These are phyloP conservation scores for Sonneratia alba DNA, from an alignment of 345 rosid genomes.

Conservation along the genomic window DNA sequence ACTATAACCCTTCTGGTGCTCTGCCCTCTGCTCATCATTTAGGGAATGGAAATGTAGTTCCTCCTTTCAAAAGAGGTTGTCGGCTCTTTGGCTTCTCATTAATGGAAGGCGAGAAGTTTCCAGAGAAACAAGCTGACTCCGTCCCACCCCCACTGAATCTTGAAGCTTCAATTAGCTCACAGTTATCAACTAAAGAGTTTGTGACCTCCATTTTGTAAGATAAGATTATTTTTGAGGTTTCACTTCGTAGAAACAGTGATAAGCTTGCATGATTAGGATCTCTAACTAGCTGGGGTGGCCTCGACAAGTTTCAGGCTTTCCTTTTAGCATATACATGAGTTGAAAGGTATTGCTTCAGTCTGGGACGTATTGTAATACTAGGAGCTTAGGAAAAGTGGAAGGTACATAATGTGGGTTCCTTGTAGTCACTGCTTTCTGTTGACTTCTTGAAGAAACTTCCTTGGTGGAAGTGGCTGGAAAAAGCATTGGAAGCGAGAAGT, in stretches of 20 bases:
- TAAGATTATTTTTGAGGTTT: constrained; percentile 5
- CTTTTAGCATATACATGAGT: neutral
- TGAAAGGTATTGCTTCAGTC: neutral
- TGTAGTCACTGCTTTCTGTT: neutral
- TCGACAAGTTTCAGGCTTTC: neutral
- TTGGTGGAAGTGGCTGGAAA: neutral
- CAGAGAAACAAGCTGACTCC: constrained; percentile 22
- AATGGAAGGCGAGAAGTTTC: constrained; percentile 44
- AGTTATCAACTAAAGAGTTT: constrained; percentile 35
- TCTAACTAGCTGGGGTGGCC: neutral
- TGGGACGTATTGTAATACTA: neutral
- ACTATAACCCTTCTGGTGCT: neutral
- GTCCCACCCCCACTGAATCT: constrained; percentile 20
- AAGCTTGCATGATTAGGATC: neutral
- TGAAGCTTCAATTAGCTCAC: constrained; percentile 11
- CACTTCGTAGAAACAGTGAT: neutral
- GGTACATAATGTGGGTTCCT: neutral
- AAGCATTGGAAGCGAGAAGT: neutral
- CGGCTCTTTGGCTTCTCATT: constrained; percentile 89
- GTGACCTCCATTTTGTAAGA: constrained; percentile 36
- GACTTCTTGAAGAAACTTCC: neutral
- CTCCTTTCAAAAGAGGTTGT: constrained; percentile 66
- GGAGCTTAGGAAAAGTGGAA: neutral
- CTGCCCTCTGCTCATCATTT: constrained; percentile 16
- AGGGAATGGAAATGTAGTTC: constrained; percentile 29